Evolutionary conservation across 2,329 filamentous ascomycete species (phyloP).

Genomic region (Clonostachys solani): DNA sequence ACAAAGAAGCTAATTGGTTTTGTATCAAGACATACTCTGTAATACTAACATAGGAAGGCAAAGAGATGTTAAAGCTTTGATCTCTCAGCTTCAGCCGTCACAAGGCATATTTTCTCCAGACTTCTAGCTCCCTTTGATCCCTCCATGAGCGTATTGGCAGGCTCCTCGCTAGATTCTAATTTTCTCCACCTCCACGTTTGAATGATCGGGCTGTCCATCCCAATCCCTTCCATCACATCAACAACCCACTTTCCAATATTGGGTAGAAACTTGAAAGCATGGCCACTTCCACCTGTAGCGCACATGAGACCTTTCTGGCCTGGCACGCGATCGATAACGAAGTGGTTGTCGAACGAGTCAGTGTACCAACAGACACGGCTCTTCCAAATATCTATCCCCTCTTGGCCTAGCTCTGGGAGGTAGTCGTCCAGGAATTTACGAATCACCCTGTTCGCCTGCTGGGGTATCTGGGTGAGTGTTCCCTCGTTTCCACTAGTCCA

Average conservation of each 20-base stretch:
- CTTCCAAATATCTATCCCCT: constrained; percentile 28
- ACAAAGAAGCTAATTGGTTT: too few species aligned
- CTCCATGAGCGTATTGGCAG: too few species aligned
- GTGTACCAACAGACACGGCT: constrained; percentile 11
- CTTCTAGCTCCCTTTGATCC: too few species aligned
- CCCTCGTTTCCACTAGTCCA: constrained; percentile 16
- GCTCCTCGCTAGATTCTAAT: neutral
- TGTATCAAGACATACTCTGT: too few species aligned
- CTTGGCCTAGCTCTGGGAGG: constrained; percentile 31
- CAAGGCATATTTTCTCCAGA: too few species aligned
- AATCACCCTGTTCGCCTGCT: constrained; percentile 17
- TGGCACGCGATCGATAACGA: constrained; percentile 26
- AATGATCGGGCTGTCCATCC: constrained; percentile 17
- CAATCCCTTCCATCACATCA: constrained; percentile 39
- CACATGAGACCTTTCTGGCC: constrained; percentile 55
- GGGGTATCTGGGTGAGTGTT: constrained; percentile 15
- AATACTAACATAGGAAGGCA: too few species aligned
- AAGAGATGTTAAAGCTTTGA: too few species aligned
- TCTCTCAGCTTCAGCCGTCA: too few species aligned
- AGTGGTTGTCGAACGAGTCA: constrained; percentile 12
- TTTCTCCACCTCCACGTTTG: constrained; percentile 12
- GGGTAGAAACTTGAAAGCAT: constrained; percentile 56
- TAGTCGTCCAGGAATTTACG: constrained; percentile 28
- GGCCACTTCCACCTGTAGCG: constrained; percentile 54
- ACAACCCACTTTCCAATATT: constrained; percentile 48